These are phyloP conservation scores for Prunus persica DNA, from an alignment of 306 rosid species.

Conservation along the genomic window DNA sequence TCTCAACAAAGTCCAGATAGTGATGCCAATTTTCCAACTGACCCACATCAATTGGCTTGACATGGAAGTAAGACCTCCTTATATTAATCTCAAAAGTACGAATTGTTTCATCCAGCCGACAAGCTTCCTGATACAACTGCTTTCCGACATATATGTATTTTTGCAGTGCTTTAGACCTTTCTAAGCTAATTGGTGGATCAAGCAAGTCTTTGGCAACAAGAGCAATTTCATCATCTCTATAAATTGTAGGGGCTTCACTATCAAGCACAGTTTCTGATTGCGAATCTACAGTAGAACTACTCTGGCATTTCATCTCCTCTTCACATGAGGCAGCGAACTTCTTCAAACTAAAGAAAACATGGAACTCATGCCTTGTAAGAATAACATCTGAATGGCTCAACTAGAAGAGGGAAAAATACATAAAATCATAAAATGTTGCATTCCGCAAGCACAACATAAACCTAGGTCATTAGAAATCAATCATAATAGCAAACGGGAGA, in stretches of 20 bases:
- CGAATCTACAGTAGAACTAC: conserved; percentile 33
- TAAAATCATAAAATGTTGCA: not conserved
- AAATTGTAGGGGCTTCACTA: conserved; percentile 36
- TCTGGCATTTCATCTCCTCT: conserved; percentile 48
- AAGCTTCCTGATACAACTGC: conserved; percentile 57
- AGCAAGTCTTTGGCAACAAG: conserved; percentile 54
- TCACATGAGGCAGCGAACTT: conserved; percentile 57
- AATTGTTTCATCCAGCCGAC: conserved; percentile 51
- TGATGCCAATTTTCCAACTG: conserved; percentile 87
- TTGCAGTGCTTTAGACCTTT: conserved; percentile 50
- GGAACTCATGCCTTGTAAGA: conserved; percentile 30
- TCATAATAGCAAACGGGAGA: not conserved
- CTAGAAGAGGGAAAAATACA: not conserved
- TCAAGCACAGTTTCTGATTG: conserved; percentile 43
- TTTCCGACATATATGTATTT: conserved; percentile 64
- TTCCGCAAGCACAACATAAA: not conserved
- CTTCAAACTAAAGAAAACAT: conserved; percentile 59
- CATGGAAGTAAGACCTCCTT: conserved; percentile 70
- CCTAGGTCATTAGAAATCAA: not conserved
- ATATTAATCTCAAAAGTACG: conserved; percentile 62
- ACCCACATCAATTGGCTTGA: conserved; percentile 52
- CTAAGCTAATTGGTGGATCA: conserved; percentile 51
- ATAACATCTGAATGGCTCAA: conserved; percentile 5
- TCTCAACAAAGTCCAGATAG: conserved; percentile 84
- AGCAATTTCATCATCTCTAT: conserved; percentile 42